A percentile compares a stretch with the other conserved stretches of the same genome.
These are phyloP conservation scores for Sporothrix inflata DNA, from an alignment of 2,329 filamentous ascomycete genomes.

Conservation along the genomic window DNA sequence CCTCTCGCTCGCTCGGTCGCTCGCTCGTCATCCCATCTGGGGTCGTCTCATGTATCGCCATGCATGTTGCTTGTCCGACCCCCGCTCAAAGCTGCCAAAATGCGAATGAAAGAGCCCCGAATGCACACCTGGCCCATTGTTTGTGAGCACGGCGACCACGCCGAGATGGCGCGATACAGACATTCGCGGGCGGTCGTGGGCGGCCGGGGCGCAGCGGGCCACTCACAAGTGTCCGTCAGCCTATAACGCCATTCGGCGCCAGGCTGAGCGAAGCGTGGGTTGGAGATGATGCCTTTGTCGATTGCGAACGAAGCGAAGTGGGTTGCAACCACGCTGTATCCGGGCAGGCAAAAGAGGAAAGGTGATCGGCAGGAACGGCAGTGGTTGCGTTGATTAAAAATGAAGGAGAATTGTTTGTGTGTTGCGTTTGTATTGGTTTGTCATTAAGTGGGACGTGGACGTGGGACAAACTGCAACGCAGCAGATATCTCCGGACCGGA, in stretches of 20 bases:
- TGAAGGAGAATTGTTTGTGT: not conserved
- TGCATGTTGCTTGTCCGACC: not conserved
- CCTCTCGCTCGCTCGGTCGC: not conserved
- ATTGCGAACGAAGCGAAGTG: not conserved
- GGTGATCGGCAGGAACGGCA: not conserved
- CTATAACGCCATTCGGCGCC: constrained; percentile 17
- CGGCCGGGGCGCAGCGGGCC: not conserved
- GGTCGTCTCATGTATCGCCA: not conserved
- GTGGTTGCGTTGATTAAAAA: not conserved
- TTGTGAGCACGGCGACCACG: constrained; percentile 5
- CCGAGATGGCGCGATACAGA: constrained; percentile 9
- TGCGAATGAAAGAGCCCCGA: not conserved
- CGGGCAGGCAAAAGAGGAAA: not conserved
- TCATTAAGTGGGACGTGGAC: constrained; percentile 1
- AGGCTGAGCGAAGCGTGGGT: constrained; percentile 1
- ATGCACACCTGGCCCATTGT: not conserved
- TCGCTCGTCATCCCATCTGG: constrained; percentile 14
- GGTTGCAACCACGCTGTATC: not conserved
- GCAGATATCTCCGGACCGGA: not conserved
- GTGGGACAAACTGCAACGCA: not conserved
- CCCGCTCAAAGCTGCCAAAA: not conserved
- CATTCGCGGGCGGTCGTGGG: not conserved
- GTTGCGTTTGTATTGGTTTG: not conserved
- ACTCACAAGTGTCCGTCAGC: constrained; percentile 11
- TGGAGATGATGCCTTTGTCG: not conserved